Evolutionary conservation across 768 basidiomycete genomes (phyloP).

Genomic region (Tricholoma bakamatsutake): DNA sequence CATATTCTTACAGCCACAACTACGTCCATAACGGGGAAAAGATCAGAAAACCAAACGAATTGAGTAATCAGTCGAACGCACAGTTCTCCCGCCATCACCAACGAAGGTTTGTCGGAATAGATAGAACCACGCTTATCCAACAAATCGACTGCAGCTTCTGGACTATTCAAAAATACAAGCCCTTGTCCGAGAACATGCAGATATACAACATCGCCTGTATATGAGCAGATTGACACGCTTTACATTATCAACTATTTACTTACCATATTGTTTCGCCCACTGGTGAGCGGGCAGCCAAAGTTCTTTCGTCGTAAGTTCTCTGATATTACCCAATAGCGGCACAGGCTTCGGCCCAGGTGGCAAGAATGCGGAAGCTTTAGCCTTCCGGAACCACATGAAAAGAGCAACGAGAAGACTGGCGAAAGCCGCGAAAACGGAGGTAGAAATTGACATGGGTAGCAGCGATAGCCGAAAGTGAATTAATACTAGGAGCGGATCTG

Average conservation of each 20-base stretch:
- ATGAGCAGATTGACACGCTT: conserved; percentile 4
- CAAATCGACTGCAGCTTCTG: conserved; percentile 53
- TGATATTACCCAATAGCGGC: conserved; percentile 60
- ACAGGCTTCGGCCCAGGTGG: conserved; percentile 68
- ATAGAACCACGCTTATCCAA: conserved; percentile 66
- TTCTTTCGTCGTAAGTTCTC: conserved; percentile 53
- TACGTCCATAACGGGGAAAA: conserved; percentile 17
- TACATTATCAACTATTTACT: conserved; percentile 11
- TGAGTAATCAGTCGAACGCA: conserved; percentile 29
- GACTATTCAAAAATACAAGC: conserved; percentile 62
- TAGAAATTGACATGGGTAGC: conserved; percentile 14
- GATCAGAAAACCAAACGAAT: conserved; percentile 3
- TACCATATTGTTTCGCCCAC: conserved; percentile 64
- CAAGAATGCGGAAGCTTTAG: conserved; percentile 35
- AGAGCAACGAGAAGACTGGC: conserved; percentile 33
- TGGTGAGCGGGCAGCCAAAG: conserved; percentile 56
- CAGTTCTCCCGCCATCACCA: conserved; percentile 70
- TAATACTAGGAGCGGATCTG: not conserved
- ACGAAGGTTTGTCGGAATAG: conserved; percentile 67
- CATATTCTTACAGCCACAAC: conserved; percentile 66
- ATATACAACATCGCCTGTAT: conserved; percentile 58
- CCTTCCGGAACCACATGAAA: conserved; percentile 38
- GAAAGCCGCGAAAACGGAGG: conserved; percentile 26
- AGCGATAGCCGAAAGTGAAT: not conserved
- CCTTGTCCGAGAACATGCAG: conserved; percentile 61